Evolutionary conservation across 2,329 filamentous ascomycete genomes (phyloP).

Genomic region (Beauveria bassiana): DNA sequence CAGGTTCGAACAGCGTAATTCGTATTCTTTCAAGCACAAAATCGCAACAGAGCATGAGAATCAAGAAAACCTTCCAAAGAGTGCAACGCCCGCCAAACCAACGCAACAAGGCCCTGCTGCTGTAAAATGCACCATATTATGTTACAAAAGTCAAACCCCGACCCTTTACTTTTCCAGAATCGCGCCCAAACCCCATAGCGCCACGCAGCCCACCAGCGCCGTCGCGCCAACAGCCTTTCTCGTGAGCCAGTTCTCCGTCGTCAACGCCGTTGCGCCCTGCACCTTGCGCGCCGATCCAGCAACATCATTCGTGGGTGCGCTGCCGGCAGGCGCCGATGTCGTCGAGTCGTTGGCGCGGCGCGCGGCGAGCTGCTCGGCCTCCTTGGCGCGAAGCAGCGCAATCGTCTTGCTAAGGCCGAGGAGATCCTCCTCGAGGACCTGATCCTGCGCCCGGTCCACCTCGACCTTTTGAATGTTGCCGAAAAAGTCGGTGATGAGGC

Average conservation of each 20-base stretch:
- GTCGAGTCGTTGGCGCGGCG: slow-evolving; percentile 17
- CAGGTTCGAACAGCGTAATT: neutral
- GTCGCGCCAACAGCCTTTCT: slow-evolving; percentile 57
- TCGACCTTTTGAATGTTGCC: slow-evolving; percentile 97
- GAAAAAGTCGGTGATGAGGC: slow-evolving; percentile 92
- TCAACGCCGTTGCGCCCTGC: slow-evolving; percentile 48
- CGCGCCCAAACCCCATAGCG: slow-evolving; percentile 51
- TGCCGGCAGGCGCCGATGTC: slow-evolving; percentile 21
- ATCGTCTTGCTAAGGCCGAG: slow-evolving; percentile 65
- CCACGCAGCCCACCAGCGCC: slow-evolving; percentile 52
- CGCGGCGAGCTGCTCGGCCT: slow-evolving; percentile 35
- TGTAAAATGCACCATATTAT: neutral
- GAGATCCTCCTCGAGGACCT: slow-evolving; percentile 63
- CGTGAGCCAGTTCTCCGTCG: slow-evolving; percentile 58
- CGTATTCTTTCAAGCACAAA: neutral
- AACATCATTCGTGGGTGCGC: slow-evolving; percentile 20
- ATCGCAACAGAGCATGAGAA: neutral
- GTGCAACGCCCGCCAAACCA: slow-evolving; percentile 6
- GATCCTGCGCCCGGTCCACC: slow-evolving; percentile 58
- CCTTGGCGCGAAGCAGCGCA: slow-evolving; percentile 41
- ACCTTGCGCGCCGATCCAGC: slow-evolving; percentile 18
- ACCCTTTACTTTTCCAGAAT: slow-evolving; percentile 33
- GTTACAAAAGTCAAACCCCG: neutral
- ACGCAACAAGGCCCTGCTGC: neutral
- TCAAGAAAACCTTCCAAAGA: neutral